Base-by-base conservation (phyloP, 768 basidiomycete species). In the Boletus huronensis region DNA sequence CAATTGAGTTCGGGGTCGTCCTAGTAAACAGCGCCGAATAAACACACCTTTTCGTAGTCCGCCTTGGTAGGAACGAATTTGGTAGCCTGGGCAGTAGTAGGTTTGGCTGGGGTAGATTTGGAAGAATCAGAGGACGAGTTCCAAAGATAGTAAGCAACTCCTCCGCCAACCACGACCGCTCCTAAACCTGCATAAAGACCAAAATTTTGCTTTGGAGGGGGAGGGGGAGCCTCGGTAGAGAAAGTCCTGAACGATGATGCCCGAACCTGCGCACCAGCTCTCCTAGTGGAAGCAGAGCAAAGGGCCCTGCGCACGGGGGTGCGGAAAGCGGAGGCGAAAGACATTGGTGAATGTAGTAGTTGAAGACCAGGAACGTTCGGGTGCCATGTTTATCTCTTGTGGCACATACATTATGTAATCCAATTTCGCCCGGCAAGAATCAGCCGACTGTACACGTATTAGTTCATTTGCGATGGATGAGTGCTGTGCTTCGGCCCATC, bases 31-130 rank as follows among this genome's bases (percentile, higher is more conserved):
- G 31, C 7, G 25, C 38, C 13, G 6, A 47, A 11, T 23, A 41
- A 40, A 53, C 72, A 10, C 31, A 85, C 89, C 82, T 96, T 93
- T 71, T 92, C 88, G 69, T 95, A 97, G 66, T 97, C 95, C 49
- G 84, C 84, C 74, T 88, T 83, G 36, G 83, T 79, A 21, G 90
- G 88, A 13, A 81, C 80, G 69, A 93, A 86, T 55, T 88, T 87
- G 39, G 81, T 75, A 32, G 78, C 82, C 68, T 86, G 90, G 14
- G 78, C 79, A 23, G 75, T 64, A 14, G 79, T 82, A 7, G 86
- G 82, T 67, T 83, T 88, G 52, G 79, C 66, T 17, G 81, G 78
- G 39, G 83, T 79, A 25, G 73, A 73, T 14, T 76, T 77, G 5
- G 77, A 75, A 10, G 78, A 68, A 47, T 82, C 79, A 31, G 74